phyloP scores from a whole-genome alignment of 108 stramenopile genomes.

The Chaetoceros muelleri region DNA sequence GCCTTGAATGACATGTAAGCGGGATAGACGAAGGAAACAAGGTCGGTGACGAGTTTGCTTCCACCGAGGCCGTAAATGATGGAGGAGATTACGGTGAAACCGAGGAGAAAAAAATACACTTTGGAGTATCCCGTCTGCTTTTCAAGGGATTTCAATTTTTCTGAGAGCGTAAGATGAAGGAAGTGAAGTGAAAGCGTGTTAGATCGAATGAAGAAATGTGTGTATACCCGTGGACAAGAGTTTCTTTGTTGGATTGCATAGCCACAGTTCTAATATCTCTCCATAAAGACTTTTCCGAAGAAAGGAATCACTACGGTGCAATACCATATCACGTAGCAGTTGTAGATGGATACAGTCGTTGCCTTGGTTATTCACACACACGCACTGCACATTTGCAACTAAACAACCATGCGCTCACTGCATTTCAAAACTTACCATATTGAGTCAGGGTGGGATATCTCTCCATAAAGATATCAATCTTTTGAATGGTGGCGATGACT shows the following conservation, averaged over 20 bases:
- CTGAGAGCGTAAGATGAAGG: conserved; percentile 22
- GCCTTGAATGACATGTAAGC: conserved; percentile 97
- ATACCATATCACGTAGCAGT: too few relatives aligned
- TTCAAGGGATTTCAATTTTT: conserved; percentile 62
- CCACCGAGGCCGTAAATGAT: conserved; percentile 48
- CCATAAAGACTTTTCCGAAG: too few relatives aligned
- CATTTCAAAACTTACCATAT: conserved; percentile 55
- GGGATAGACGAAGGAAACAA: conserved; percentile 90
- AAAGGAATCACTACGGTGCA: too few relatives aligned
- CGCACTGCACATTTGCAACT: too few relatives aligned
- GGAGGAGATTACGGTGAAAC: conserved; percentile 15
- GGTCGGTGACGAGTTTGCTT: conserved; percentile 72
- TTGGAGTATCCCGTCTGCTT: conserved; percentile 73
- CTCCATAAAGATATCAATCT: conserved; percentile 64
- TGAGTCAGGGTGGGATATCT: conserved; percentile 66
- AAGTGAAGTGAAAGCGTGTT: conserved; percentile 2
- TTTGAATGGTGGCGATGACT: conserved; percentile 39
- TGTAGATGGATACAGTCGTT: too few relatives aligned
- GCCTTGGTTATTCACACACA: too few relatives aligned
- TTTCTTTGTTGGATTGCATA: too few relatives aligned
- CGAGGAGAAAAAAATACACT: conserved; percentile 52
- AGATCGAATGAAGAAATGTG: too few relatives aligned
- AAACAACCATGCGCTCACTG: too few relatives aligned
- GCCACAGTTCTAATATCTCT: too few relatives aligned
- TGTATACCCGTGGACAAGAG: too few relatives aligned